Conservation (phyloP, 306 rosid species). For the Aeschynomene evenia region DNA sequence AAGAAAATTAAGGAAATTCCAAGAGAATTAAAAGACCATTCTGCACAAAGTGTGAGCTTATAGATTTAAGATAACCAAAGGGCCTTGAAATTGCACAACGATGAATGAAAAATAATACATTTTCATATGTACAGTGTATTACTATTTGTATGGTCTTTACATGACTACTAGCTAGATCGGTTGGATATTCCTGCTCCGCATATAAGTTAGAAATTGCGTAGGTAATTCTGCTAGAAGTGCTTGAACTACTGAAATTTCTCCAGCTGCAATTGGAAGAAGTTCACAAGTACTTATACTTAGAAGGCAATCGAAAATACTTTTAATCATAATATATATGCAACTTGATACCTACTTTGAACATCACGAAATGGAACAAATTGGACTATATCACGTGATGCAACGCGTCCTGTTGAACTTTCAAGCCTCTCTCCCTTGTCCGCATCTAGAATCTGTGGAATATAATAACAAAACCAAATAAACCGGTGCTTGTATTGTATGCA, state of each 20-base stretch:
- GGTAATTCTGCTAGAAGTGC: constrained; percentile 94
- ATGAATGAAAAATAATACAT: constrained; percentile 30
- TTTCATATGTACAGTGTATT: constrained; percentile 52
- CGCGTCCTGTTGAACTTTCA: constrained; percentile 79
- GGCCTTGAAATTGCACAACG: constrained; percentile 38
- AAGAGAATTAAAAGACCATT: constrained; percentile 10
- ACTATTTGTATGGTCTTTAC: constrained; percentile 30
- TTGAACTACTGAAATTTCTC: constrained; percentile 91
- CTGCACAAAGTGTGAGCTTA: constrained; percentile 32
- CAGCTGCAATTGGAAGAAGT: constrained; percentile 58
- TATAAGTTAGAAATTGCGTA: constrained; percentile 77
- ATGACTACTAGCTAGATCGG: constrained; percentile 58
- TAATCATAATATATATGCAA: constrained; percentile 28
- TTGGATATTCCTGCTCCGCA: constrained; percentile 85
- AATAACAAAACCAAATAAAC: constrained; percentile 29
- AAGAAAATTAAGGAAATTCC: constrained; percentile 25
- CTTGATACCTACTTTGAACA: constrained; percentile 70
- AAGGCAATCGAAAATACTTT: constrained; percentile 11
- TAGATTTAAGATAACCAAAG: constrained; percentile 8
- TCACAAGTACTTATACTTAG: neutral
- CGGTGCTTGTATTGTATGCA: neutral
- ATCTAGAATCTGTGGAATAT: constrained; percentile 65
- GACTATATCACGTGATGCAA: constrained; percentile 96
- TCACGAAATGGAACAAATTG: constrained; percentile 95
- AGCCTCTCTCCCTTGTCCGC: constrained; percentile 96